Percentiles rank a stretch among this genome's conserved stretches.
Evolutionary conservation across 116 monocot species (phyloP).

Genomic region (Cymodocea nodosa): DNA sequence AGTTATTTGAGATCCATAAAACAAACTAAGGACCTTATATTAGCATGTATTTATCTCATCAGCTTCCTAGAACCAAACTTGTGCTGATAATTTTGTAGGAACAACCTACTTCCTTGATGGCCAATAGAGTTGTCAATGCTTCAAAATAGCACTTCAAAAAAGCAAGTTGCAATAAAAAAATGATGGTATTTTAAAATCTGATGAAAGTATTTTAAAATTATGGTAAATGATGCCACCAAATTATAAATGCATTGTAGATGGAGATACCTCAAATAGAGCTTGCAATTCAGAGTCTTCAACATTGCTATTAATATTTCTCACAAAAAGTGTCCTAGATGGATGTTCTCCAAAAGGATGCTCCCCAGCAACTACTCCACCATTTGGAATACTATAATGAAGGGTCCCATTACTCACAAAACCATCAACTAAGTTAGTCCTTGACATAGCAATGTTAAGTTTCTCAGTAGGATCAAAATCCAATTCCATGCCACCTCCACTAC

Average conservation of each 20-base stretch:
- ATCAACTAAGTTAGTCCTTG: slow-evolving; percentile 39
- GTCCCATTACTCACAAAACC: slow-evolving; percentile 42
- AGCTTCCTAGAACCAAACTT: too few species aligned
- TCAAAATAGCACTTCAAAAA: too few species aligned
- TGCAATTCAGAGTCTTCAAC: slow-evolving; percentile 90
- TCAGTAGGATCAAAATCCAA: slow-evolving; percentile 67
- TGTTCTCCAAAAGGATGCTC: slow-evolving; percentile 99
- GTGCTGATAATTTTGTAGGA: too few species aligned
- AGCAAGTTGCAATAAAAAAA: too few species aligned
- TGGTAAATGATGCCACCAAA: not conserved
- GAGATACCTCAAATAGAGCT: slow-evolving; percentile 74
- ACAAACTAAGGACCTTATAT: too few species aligned
- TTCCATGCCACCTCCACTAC: slow-evolving; percentile 85
- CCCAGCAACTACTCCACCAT: slow-evolving; percentile 64
- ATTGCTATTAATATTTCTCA: slow-evolving; percentile 96
- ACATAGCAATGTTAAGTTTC: slow-evolving; percentile 38
- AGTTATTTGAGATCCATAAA: too few species aligned
- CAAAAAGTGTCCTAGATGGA: slow-evolving; percentile 97
- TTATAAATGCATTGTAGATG: not conserved
- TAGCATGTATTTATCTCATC: too few species aligned
- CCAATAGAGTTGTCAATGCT: too few species aligned
- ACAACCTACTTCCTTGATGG: too few species aligned
- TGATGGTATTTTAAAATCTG: too few species aligned
- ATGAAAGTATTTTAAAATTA: not conserved
- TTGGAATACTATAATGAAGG: slow-evolving; percentile 35